Percentiles rank a stretch among this genome's conserved stretches.
phyloP scores from a whole-genome alignment of 2,329 filamentous ascomycete species.

The Aspergillus clavatus region DNA sequence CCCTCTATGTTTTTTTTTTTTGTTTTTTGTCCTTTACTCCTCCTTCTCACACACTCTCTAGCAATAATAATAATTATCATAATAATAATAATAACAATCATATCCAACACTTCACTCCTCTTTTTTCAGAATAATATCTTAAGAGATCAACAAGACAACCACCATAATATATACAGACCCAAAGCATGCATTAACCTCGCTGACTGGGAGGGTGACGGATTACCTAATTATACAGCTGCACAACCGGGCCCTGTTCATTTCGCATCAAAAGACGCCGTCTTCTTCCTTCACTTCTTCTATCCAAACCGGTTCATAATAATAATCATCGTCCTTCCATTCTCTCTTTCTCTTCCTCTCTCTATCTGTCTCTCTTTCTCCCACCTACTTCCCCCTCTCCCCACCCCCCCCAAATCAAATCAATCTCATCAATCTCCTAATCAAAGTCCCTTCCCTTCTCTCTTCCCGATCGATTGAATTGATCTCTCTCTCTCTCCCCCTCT shows the following conservation, averaged over 20 bases:
- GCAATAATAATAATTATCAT: background rate
- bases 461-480: background rate
- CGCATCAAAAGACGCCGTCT: background rate
- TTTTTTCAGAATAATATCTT: too few relatives aligned
- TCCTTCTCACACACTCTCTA: too few relatives aligned
- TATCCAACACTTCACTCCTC: background rate
- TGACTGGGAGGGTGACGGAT: too few relatives aligned
- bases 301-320: background rate
- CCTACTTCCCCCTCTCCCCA: slow-evolving; percentile 4
- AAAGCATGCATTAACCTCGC: too few relatives aligned
- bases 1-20: slow-evolving; percentile 3
- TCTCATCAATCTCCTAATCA: slow-evolving; percentile 14
- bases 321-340: slow-evolving; percentile 1
- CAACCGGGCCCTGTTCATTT: too few relatives aligned
- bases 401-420: slow-evolving; percentile 5
- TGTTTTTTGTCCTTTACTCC: slow-evolving; percentile 1
- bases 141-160: too few relatives aligned
- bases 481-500: background rate
- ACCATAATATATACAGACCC: too few relatives aligned
- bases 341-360: slow-evolving; percentile 5
- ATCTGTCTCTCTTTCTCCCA: slow-evolving; percentile 1
- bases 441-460: slow-evolving; percentile 1
- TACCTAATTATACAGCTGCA: background rate
- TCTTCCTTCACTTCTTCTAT: too few relatives aligned
- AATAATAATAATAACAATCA: background rate